Evolutionary conservation across 495 filamentous ascomycete genomes (phyloP), one percentile per base, ranked within the genome.

Genomic region (Hypoxylon lienhwacheense): DNA sequence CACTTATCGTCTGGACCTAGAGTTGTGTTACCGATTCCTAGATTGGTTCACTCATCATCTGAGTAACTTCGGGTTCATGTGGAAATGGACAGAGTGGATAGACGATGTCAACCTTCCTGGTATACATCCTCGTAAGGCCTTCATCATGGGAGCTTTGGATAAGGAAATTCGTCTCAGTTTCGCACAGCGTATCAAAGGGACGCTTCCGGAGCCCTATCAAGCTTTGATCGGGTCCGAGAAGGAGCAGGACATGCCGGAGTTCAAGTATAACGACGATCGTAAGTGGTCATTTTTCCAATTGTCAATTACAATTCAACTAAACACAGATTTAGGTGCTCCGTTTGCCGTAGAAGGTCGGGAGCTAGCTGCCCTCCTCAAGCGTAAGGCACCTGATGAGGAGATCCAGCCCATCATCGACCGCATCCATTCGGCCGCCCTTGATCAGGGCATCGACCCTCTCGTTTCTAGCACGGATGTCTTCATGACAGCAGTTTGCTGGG

Each of bases 1-100:
- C 54, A 68, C 89, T 5, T 85, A 90, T 54, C 77, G 77, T 2
- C 84, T 97, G 74, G 93, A 99, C 62, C 69, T 95, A 31, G 95
- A 99, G 71, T 72, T 99, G 28, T 79, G 73, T 49, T 85, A 88
- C 67, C 84, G 93, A 11, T 97, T 97, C 72, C 76, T 95, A 65
- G 93, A 97, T 67, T 99, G 93, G 93, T 99, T 99, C 63, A 80
- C 91, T 10, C 95, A 99, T 65, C 93, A 99, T 74, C 68, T 99
- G 59, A 96, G 90, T 70, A 99, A 99, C 72, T 99, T 97, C 63
- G 93, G 95, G 29, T 99, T 97, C 63, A 93, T 95, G 2, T 99
- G 93, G 93, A 97, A 97, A 73, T 99, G 93, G 93, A 86, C 86
- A 14, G 93, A 99, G 73, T 99, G 93, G 93, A 81, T 87, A 47